Evolutionary conservation across 257 asterid species (phyloP).

Genomic region (Marsdenia floribunda): DNA sequence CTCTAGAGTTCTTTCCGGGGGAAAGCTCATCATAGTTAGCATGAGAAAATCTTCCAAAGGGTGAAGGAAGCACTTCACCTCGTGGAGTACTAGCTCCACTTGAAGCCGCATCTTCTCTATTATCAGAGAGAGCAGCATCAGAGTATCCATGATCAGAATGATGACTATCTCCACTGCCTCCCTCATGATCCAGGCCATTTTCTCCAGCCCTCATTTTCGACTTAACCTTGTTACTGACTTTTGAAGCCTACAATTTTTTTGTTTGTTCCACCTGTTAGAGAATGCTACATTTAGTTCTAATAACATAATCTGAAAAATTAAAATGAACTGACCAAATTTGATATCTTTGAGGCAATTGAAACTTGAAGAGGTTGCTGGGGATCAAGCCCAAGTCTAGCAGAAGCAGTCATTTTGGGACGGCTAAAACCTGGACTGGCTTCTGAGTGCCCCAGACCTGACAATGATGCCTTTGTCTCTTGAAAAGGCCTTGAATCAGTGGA

Average conservation of each 20-base stretch:
- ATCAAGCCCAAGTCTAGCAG: slow-evolving; percentile 60
- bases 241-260: slow-evolving; percentile 56
- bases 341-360: slow-evolving; percentile 77
- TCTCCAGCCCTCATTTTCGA: slow-evolving; percentile 67
- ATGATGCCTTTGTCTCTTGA: slow-evolving; percentile 41
- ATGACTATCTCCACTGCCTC: slow-evolving; percentile 60
- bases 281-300: slow-evolving; percentile 13
- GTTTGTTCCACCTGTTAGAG: slow-evolving; percentile 30
- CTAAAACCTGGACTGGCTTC: slow-evolving; percentile 39
- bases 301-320: slow-evolving; percentile 4
- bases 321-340: slow-evolving; percentile 62
- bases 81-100: slow-evolving; percentile 88
- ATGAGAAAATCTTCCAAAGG: slow-evolving; percentile 62
- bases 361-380: slow-evolving; percentile 82
- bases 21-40: slow-evolving; percentile 32
- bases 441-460: slow-evolving; percentile 24
- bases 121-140: slow-evolving; percentile 39
- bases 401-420: slow-evolving; percentile 43
- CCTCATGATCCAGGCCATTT: slow-evolving; percentile 45
- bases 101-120: slow-evolving; percentile 78
- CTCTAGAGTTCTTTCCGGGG: slow-evolving; percentile 37
- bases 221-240: slow-evolving; percentile 82
- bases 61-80: slow-evolving; percentile 62
- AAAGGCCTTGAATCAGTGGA: slow-evolving; percentile 57
- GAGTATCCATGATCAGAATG: slow-evolving; percentile 53